These are phyloP conservation scores for Lyophyllum atratum DNA, from an alignment of 768 basidiomycete genomes.

Conservation along the genomic window DNA sequence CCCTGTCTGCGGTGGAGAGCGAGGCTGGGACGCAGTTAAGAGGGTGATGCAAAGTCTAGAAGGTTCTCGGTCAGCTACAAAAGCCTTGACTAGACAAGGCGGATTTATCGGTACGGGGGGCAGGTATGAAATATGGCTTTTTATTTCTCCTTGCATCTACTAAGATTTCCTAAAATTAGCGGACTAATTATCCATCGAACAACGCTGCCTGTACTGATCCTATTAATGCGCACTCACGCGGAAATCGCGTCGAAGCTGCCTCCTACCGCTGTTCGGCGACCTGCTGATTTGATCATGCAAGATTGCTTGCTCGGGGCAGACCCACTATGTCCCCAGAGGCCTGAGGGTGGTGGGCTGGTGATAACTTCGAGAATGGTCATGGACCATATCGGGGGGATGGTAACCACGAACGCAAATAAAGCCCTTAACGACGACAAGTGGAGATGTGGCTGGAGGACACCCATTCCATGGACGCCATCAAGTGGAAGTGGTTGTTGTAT, in stretches of 20 bases:
- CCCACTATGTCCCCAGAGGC: constrained; percentile 34
- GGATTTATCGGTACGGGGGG: constrained; percentile 45
- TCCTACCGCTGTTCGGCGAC: constrained; percentile 26
- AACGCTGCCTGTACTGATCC: constrained; percentile 33
- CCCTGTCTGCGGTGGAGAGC: constrained; percentile 37
- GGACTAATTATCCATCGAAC: constrained; percentile 42
- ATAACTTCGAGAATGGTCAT: constrained; percentile 43
- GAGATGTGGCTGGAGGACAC: constrained; percentile 48
- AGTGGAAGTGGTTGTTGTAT: constrained; percentile 35
- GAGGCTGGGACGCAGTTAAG: constrained; percentile 32
- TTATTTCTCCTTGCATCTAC: neutral
- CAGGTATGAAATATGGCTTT: constrained; percentile 26
- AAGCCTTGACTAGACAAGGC: constrained; percentile 27
- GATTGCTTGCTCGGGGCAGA: constrained; percentile 42
- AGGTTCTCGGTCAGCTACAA: constrained; percentile 13
- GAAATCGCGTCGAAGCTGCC: constrained; percentile 27
- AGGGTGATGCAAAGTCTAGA: constrained; percentile 34
- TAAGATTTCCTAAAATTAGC: constrained; percentile 20
- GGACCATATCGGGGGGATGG: constrained; percentile 42
- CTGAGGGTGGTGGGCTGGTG: constrained; percentile 28
- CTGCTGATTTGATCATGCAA: constrained; percentile 41
- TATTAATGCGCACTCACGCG: constrained; percentile 33
- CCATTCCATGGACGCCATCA: constrained; percentile 41
- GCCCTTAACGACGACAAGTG: constrained; percentile 34
- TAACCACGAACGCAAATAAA: constrained; percentile 34